Percentiles rank a stretch among this genome's conserved stretches.
phyloP scores from a whole-genome alignment of 1,139 yeast species.

The Pneumocystis sp. region DNA sequence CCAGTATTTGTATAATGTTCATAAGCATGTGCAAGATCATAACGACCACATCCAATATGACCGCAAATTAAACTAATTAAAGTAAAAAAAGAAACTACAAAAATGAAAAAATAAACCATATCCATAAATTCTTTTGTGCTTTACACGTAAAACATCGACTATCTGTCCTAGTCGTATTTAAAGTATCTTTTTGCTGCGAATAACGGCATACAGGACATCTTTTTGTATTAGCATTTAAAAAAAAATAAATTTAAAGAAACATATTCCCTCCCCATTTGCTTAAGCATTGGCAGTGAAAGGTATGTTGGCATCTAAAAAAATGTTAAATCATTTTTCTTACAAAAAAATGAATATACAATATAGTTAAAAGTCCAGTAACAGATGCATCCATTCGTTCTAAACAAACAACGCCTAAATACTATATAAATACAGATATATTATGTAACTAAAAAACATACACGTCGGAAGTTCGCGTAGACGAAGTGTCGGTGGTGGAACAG shows the following conservation, averaged over 20 bases:
- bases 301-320: slow-evolving; percentile 53
- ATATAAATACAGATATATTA: neutral
- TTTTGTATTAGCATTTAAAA: neutral
- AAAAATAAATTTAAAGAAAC: neutral
- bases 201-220: slow-evolving; percentile 79
- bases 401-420: slow-evolving; percentile 48
- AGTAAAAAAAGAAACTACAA: neutral
- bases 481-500: slow-evolving; percentile 24
- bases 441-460: slow-evolving; percentile 26
- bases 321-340: neutral
- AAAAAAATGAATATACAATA: slow-evolving; percentile 28
- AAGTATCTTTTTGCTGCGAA: slow-evolving; percentile 31
- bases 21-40: slow-evolving; percentile 75
- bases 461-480: slow-evolving; percentile 59
- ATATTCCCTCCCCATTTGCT: slow-evolving; percentile 71
- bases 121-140: slow-evolving; percentile 63
- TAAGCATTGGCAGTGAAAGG: slow-evolving; percentile 80
- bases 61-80: slow-evolving; percentile 59
- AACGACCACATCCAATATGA: slow-evolving; percentile 77
- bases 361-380: slow-evolving; percentile 69
- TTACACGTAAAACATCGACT: slow-evolving; percentile 38
- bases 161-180: slow-evolving; percentile 11
- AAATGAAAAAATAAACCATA: slow-evolving; percentile 24
- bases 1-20: slow-evolving; percentile 64
- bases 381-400: slow-evolving; percentile 76